Percentiles rank a stretch among this genome's conserved stretches.
phyloP scores from a whole-genome alignment of 768 basidiomycete genomes.

The Porpolomopsis calyptriformis region DNA sequence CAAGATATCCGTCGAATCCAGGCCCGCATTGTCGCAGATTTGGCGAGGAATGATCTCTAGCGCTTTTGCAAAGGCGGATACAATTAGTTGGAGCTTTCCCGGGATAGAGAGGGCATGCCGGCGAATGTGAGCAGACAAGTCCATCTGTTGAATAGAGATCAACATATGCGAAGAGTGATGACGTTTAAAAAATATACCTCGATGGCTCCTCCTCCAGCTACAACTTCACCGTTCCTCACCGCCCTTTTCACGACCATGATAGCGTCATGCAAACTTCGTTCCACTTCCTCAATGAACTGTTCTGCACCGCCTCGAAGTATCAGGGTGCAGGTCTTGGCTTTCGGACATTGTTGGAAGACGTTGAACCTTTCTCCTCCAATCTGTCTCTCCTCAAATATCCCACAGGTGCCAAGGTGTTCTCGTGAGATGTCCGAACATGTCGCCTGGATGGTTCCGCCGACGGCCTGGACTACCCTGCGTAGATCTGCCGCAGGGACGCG shows the following conservation, averaged over 20 bases:
- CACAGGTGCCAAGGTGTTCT: conserved; percentile 92
- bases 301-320: conserved; percentile 93
- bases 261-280: conserved; percentile 93
- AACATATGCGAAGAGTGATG: not conserved
- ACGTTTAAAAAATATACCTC: conserved; percentile 47
- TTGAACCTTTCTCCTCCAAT: conserved; percentile 97
- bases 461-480: conserved; percentile 89
- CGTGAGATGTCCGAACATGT: conserved; percentile 87
- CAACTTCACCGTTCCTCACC: conserved; percentile 89
- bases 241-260: conserved; percentile 99
- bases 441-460: conserved; percentile 89
- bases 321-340: conserved; percentile 92
- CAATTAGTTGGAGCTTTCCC: conserved; percentile 89
- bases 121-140: conserved; percentile 88
- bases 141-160: conserved; percentile 58
- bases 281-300: conserved; percentile 98
- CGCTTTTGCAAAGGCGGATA: conserved; percentile 93
- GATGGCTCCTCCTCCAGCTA: conserved; percentile 94
- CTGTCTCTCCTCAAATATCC: conserved; percentile 84
- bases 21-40: conserved; percentile 96
- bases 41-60: conserved; percentile 96
- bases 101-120: conserved; percentile 86
- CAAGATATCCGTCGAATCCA: conserved; percentile 94
- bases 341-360: conserved; percentile 84
- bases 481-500: conserved; percentile 86